Base-by-base conservation (phyloP, 257 asterid genomes). In the Fraxinus excelsior region DNA sequence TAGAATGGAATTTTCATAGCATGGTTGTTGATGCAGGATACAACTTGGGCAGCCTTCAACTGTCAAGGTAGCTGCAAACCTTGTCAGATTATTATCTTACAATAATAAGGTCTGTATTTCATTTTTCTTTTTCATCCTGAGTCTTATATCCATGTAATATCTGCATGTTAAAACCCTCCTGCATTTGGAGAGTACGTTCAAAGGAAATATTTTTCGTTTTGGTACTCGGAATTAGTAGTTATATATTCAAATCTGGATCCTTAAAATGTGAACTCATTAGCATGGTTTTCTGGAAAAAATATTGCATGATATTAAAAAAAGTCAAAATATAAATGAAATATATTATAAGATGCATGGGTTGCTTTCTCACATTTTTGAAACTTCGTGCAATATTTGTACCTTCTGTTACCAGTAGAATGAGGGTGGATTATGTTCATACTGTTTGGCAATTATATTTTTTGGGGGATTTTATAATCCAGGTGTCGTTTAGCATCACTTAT, bases 41-140 rank as follows among this genome's bases (percentile, higher is more conserved):
- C 97, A 92, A 75, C 96, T 89, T 51, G 97, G 95, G 73, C 96
- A 91, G 86, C 97, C 96, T 73, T 84, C 96, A 3, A 91, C 95
- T 29, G 96, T 92, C 40, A 92, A 91, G 82, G 95, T 89, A 84
- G 96, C 96, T 65, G 96, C 97, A 21, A 91, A 85, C 79, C 92
- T 92, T 75, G 85, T 90, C 74, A 82, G 95, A 73, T 66, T 89
- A 75, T 46, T 92, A 26, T 46, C 96, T 67, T 92, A 91, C 85
- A 88, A 85, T 80, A 92, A 92, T 85, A 90, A 92, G 97, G 96
- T 92, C 32, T 72, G 79, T 72, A 5, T 35, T 46, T 46, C 11
- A 38, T 16, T 46, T 14, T 3, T 46, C 56, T 76, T 70, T 66
- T 66, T 69, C 66, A 42, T 74, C 25, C 72, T 0, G 26, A 70